These are phyloP conservation scores for Pythium sukuiense DNA, from an alignment of 352 stramenopile genomes.

Conservation along the genomic window DNA sequence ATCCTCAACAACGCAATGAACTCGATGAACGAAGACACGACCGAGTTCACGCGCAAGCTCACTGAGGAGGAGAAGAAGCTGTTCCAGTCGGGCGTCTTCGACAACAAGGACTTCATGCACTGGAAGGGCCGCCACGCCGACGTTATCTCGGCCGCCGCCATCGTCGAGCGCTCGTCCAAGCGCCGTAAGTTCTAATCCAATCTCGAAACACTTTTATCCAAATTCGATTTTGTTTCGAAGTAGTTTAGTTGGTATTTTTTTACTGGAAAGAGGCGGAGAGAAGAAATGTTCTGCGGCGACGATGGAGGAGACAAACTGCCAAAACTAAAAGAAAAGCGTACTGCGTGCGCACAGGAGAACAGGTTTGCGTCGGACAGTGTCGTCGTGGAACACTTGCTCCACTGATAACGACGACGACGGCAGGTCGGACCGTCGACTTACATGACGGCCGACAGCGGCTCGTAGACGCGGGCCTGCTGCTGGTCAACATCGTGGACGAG, in stretches of 20 bases:
- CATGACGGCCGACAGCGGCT: slow-evolving; percentile 59
- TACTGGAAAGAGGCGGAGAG: neutral
- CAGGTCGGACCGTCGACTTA: slow-evolving; percentile 29
- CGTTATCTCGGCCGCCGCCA: slow-evolving; percentile 51
- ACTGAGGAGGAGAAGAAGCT: slow-evolving; percentile 71
- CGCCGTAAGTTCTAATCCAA: slow-evolving; percentile 46
- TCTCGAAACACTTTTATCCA: neutral
- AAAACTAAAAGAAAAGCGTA: slow-evolving; percentile 2
- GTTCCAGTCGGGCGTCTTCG: slow-evolving; percentile 59
- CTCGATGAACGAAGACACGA: slow-evolving; percentile 80
- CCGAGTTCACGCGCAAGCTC: slow-evolving; percentile 77
- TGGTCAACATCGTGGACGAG: slow-evolving; percentile 38
- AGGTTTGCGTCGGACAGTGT: neutral
- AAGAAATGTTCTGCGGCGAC: neutral
- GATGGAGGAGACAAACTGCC: neutral
- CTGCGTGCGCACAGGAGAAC: neutral
- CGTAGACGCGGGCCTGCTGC: slow-evolving; percentile 66
- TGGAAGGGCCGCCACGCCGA: slow-evolving; percentile 79
- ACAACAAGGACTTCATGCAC: slow-evolving; percentile 72
- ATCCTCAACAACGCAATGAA: slow-evolving; percentile 87
- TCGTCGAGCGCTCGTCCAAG: slow-evolving; percentile 64
- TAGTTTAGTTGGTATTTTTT: neutral
- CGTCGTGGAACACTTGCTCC: neutral
- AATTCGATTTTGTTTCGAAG: neutral
- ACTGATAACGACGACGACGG: neutral